Percentiles rank a stretch among this genome's conserved stretches.
Evolutionary conservation across 805 yeast species (phyloP).

Genomic region (Scheffersomyces ergatensis): DNA sequence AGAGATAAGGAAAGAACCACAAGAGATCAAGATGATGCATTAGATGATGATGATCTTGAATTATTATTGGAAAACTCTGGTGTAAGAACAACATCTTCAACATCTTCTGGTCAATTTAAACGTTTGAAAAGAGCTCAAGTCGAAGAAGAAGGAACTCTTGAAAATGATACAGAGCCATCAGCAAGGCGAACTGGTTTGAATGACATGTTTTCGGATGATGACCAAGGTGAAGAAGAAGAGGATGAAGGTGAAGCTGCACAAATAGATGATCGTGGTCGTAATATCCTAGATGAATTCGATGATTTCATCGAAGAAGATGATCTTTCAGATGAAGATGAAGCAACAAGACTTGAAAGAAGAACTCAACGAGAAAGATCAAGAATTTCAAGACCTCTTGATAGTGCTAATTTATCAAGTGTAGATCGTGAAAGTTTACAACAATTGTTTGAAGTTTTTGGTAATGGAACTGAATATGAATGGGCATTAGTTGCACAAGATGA

Average conservation of each 20-base stretch:
- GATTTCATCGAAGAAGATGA: constrained; percentile 98
- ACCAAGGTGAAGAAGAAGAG: constrained; percentile 18
- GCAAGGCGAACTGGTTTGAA: constrained; percentile 41
- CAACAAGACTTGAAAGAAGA: constrained; percentile 30
- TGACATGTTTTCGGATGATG: constrained; percentile 67
- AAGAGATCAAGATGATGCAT: constrained; percentile 55
- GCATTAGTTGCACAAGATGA: constrained; percentile 86
- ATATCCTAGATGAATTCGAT: constrained; percentile 77
- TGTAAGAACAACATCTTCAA: constrained; percentile 44
- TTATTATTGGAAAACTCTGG: constrained; percentile 89
- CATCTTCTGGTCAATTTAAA: constrained; percentile 56
- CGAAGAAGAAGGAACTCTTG: constrained; percentile 20
- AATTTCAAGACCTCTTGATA: constrained; percentile 45
- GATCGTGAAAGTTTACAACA: constrained; percentile 92
- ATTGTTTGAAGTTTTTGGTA: constrained; percentile 92
- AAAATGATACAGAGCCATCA: constrained; percentile 3
- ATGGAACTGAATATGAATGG: constrained; percentile 97
- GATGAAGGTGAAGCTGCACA: constrained; percentile 31
- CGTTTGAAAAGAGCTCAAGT: constrained; percentile 73
- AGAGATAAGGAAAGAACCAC: constrained; percentile 19
- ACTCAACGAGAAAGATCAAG: constrained; percentile 31
- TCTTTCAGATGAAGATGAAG: constrained; percentile 81
- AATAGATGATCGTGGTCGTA: constrained; percentile 18
- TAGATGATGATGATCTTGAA: constrained; percentile 95
- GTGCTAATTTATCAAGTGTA: constrained; percentile 57